Evolutionary conservation across 2,329 filamentous ascomycete species (phyloP).

Genomic region (Colletotrichum gloeosporioides): DNA sequence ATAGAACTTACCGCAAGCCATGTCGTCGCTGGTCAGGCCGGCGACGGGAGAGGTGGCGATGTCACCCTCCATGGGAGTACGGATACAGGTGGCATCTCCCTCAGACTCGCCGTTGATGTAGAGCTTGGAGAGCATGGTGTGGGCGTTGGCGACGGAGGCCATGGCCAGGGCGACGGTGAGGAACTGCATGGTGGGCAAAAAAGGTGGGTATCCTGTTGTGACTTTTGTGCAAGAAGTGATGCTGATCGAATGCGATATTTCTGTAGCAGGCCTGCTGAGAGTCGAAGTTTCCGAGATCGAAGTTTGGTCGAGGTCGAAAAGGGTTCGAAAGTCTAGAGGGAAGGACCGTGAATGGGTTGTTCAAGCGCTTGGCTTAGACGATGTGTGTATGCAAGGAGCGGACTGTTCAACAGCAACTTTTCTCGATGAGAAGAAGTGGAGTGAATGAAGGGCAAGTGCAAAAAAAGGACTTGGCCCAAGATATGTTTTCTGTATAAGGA

Average conservation of each 20-base stretch:
- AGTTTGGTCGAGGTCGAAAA: neutral
- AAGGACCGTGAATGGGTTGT: constrained; percentile 13
- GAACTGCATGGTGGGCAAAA: constrained; percentile 40
- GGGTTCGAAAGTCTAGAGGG: neutral
- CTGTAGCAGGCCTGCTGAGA: constrained; percentile 19
- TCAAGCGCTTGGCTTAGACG: constrained; percentile 13
- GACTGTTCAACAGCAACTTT: constrained; percentile 23
- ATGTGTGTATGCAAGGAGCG: constrained; percentile 3
- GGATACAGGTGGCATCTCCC: constrained; percentile 75
- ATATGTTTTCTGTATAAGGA: constrained; percentile 9
- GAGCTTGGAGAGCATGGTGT: constrained; percentile 69
- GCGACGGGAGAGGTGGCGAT: constrained; percentile 63
- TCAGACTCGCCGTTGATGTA: constrained; percentile 67
- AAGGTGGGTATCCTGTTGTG: neutral
- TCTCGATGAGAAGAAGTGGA: neutral
- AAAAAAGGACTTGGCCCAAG: neutral
- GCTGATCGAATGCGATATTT: neutral
- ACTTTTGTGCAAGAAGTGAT: neutral
- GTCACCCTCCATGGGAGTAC: constrained; percentile 62
- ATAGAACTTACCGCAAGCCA: constrained; percentile 70
- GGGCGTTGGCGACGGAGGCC: constrained; percentile 49
- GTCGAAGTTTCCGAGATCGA: neutral
- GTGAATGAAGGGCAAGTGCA: neutral
- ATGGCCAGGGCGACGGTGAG: constrained; percentile 37
- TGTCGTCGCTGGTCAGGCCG: constrained; percentile 62